Conservation (phyloP, 305 asterid genomes). For the Fraxinus velutina region DNA sequence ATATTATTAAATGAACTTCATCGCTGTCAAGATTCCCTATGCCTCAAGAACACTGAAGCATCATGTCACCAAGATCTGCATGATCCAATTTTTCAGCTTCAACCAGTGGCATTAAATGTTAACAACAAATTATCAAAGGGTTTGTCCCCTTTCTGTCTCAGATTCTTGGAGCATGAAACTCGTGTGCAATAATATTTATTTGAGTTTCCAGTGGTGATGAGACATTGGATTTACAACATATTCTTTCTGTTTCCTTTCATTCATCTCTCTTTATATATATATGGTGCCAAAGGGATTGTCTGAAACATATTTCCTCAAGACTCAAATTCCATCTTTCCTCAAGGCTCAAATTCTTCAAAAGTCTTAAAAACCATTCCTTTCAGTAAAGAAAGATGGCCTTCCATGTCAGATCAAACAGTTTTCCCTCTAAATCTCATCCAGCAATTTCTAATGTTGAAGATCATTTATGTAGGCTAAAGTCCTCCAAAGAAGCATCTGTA, state of each 20-base stretch:
- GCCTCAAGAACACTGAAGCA: not conserved
- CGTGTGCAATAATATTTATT: not conserved
- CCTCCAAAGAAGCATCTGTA: not conserved
- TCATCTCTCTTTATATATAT: not conserved
- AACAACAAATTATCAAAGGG: not conserved
- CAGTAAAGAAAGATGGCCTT: not conserved
- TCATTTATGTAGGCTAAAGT: not conserved
- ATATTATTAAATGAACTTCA: not conserved
- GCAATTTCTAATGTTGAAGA: not conserved
- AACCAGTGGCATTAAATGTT: not conserved
- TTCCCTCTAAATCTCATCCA: slow-evolving; percentile 5
- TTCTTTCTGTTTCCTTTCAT: not conserved
- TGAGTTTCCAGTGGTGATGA: not conserved
- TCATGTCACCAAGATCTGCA: slow-evolving; percentile 31
- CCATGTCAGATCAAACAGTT: not conserved
- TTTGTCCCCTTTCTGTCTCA: not conserved
- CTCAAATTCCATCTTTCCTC: not conserved
- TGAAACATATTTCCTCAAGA: not conserved
- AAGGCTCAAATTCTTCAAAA: not conserved
- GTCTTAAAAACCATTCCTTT: not conserved
- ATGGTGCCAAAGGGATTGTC: not conserved
- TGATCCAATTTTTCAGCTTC: not conserved
- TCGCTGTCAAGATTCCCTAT: not conserved
- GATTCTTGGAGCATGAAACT: not conserved
- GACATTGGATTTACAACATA: not conserved